Base-by-base conservation (phyloP, 371 early-diverging fungal genomes). In the Lichtheimia ramosa region DNA sequence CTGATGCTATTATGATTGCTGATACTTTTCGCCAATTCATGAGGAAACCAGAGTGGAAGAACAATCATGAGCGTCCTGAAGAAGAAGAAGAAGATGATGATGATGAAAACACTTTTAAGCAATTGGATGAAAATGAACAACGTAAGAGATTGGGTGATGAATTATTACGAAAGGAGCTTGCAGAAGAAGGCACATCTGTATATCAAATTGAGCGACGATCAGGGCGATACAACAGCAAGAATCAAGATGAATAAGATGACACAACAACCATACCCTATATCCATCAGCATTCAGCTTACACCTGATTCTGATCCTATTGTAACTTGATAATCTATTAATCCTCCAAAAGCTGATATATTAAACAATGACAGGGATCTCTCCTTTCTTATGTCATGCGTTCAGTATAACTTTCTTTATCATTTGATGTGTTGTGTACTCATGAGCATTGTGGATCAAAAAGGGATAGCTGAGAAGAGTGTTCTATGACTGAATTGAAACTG, bases 31-130 rank as follows among this genome's bases (percentile, higher is more conserved):
- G 80, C 24, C 74, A 76, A 24, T 71, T 72, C 27, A 73, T 80
- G 77, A 69, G 80, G 56, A 80, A 80, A 56, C 80, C 80, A 14
- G 77, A 76, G 23, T 80, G 80, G 80, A 70, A 67, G 40, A 74
- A 73, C 42, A 56, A 59, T 28, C 25, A 60, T 7, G 62, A 66
- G 40, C 56, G 61, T 23, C 54, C 59, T 20, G 61, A 58, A 10
- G 40, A 52, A 40, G 48, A 58, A 20, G 56, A 58, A 40, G 48
- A 58, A 20, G 56, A 58, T 23, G 59, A 57, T 18, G 43, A 48
- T 5, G 56, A 64, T 8, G 52, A 43, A 18, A 56, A 48, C 25
- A 51, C 41, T 12, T 18, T 46, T 21, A 46, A 46, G 46, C 46
- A 46, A 21, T 18, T 21, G 46, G 34, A 50, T 15, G 46, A 25